Percentiles rank a stretch among this genome's conserved stretches.
phyloP scores from a whole-genome alignment of 2,329 filamentous ascomycete genomes.

The Aspergillus unguis region DNA sequence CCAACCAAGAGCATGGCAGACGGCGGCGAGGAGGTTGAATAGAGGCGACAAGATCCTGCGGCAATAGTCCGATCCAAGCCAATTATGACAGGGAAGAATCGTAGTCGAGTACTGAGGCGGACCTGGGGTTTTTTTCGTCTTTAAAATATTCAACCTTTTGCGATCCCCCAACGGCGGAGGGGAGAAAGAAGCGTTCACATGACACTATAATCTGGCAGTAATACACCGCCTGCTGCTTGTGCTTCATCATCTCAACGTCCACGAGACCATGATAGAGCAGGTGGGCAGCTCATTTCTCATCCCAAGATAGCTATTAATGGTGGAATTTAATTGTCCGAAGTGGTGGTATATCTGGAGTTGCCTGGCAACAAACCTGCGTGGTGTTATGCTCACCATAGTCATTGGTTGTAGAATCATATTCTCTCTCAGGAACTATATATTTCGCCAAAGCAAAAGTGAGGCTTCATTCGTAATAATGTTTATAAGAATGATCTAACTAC shows the following conservation, averaged over 20 bases:
- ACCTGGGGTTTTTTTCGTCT: neutral
- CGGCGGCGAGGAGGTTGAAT: neutral
- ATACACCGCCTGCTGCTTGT: constrained; percentile 9
- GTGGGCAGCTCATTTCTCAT: no score
- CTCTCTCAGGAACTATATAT: neutral
- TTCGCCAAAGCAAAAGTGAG: neutral
- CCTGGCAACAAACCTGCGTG: no score
- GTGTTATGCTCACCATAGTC: no score
- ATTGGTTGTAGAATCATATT: no score
- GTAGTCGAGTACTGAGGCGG: neutral
- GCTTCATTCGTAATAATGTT: constrained; percentile 14
- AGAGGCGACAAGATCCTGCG: neutral
- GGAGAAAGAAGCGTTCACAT: constrained; percentile 5
- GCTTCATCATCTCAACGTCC: neutral
- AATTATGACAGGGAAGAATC: neutral
- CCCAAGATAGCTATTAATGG: no score
- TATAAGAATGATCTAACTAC: constrained; percentile 21
- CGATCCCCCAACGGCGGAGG: neutral
- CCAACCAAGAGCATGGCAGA: constrained; percentile 16
- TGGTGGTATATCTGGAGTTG: no score
- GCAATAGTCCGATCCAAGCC: constrained; percentile 8
- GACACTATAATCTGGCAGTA: constrained; percentile 1
- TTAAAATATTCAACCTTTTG: constrained; percentile 2
- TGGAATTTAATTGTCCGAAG: no score
- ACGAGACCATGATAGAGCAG: no score